These are phyloP conservation scores for Trichosanthes truncata DNA, from an alignment of 306 rosid genomes.

Conservation along the genomic window DNA sequence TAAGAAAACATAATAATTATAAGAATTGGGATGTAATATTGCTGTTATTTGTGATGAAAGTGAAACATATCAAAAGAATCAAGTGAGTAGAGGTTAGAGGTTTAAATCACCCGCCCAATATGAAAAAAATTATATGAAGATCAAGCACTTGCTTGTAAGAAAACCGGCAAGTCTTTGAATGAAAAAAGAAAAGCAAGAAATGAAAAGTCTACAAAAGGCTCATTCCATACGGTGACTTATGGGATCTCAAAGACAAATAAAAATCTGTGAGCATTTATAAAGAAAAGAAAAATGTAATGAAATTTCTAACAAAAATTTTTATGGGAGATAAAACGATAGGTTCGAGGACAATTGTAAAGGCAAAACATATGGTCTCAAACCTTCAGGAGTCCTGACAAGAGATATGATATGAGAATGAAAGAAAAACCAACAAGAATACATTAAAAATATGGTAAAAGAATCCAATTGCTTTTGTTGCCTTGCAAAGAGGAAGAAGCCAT, in stretches of 20 bases:
- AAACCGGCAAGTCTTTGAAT: too few relatives aligned
- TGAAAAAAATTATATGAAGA: too few relatives aligned
- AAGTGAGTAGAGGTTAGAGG: too few relatives aligned
- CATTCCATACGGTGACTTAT: not conserved
- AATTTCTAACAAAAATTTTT: conserved; percentile 3
- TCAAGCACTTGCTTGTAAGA: too few relatives aligned
- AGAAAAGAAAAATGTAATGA: not conserved
- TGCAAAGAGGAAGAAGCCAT: not conserved
- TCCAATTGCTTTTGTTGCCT: not conserved
- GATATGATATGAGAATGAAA: conserved; percentile 1
- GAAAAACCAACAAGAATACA: conserved; percentile 8
- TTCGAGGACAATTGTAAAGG: not conserved
- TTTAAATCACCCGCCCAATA: too few relatives aligned
- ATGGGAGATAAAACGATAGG: not conserved
- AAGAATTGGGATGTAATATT: too few relatives aligned
- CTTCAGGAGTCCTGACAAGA: not conserved
- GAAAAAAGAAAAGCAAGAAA: too few relatives aligned
- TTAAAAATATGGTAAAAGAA: conserved; percentile 5
- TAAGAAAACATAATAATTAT: too few relatives aligned
- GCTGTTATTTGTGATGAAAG: too few relatives aligned
- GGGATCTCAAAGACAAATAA: not conserved
- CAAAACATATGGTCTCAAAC: conserved; percentile 5
- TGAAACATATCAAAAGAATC: too few relatives aligned
- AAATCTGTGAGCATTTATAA: not conserved
- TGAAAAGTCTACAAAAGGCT: not conserved